phyloP scores from a whole-genome alignment of 768 basidiomycete species.

The Rhizopogon salebrosus region DNA sequence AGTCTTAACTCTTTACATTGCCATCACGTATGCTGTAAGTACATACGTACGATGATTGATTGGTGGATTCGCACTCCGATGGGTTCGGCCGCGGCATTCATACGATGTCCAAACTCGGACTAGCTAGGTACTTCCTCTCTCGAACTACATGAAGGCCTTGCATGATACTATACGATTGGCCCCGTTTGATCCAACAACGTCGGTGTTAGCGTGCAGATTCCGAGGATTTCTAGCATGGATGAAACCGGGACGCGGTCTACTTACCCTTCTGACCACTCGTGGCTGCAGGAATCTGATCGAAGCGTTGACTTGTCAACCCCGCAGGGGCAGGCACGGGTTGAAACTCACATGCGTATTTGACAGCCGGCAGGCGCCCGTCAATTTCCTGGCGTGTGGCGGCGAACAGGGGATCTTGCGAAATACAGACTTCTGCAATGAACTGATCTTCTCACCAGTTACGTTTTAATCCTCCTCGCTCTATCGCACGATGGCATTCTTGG shows the following conservation, averaged over 20 bases:
- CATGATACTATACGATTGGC: not conserved
- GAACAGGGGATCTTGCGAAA: not conserved
- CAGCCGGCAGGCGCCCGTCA: not conserved
- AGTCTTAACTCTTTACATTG: too few species aligned
- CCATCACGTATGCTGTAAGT: too few species aligned
- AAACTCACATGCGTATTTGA: not conserved
- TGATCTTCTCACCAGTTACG: not conserved
- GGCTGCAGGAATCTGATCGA: not conserved
- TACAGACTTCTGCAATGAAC: not conserved
- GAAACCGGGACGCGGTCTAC: not conserved
- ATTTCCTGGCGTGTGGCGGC: not conserved
- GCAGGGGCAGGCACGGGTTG: not conserved
- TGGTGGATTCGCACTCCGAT: not conserved
- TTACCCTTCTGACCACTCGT: not conserved
- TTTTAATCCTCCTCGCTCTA: not conserved
- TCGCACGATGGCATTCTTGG: not conserved
- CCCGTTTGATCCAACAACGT: not conserved
- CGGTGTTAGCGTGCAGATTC: too few species aligned
- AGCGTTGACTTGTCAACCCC: not conserved
- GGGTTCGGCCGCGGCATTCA: too few species aligned
- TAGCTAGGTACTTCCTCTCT: too few species aligned
- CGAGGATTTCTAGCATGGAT: not conserved
- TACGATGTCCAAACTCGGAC: too few species aligned
- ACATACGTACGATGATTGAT: too few species aligned
- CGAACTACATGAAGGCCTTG: not conserved